Evolutionary conservation across 495 filamentous ascomycete genomes (phyloP), one percentile per base, ranked within the genome.

Genomic region (Xylaria cubensis): DNA sequence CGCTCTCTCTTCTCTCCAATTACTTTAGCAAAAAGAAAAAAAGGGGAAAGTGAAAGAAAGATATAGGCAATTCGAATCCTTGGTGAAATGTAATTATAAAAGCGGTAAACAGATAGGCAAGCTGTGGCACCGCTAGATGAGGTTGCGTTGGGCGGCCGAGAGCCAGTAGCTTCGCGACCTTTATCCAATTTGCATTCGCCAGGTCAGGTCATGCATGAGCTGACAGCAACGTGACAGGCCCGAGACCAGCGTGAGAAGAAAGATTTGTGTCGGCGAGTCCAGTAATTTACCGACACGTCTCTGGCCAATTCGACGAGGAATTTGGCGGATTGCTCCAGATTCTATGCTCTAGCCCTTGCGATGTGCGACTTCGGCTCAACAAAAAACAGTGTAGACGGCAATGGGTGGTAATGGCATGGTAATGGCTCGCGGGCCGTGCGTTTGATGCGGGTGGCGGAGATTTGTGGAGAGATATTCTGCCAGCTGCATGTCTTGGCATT

Each of bases 221-320:
- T 71, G 69, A 66, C 36, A 59, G 24, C 59, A 64, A 55, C 68
- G 56, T 64, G 61, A 64, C 59, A 46, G 46, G 46, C 26, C 39
- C 2, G 39, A 24, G 5, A 29, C 39, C 36, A 59, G 24, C 36
- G 36, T 21, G 24, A 48, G 36, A 9, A 21, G 26, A 39, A 21
- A 32, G 21, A 46, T n/a, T 12, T 48, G 6, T 3, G 26, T 53
- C 21, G 29, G 19, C 17, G 62, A 67, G 62, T 67, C 70, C 69
- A 71, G 48, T 71, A n/a, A 19, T 17, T 21, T 53, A n/a, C 24
- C 61, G 51, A 71, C 69, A 71, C 69, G 69, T 71, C 69, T 65
- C 12, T 32, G 19, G 17, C 15, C 21, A 13, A 50, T 55, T 44
- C 6, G n/a, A 50, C 26, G 51, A 26, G 17, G 21, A 41, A 36